Base-by-base conservation (phyloP, 805 yeast genomes). In the Starmerella apicola region DNA sequence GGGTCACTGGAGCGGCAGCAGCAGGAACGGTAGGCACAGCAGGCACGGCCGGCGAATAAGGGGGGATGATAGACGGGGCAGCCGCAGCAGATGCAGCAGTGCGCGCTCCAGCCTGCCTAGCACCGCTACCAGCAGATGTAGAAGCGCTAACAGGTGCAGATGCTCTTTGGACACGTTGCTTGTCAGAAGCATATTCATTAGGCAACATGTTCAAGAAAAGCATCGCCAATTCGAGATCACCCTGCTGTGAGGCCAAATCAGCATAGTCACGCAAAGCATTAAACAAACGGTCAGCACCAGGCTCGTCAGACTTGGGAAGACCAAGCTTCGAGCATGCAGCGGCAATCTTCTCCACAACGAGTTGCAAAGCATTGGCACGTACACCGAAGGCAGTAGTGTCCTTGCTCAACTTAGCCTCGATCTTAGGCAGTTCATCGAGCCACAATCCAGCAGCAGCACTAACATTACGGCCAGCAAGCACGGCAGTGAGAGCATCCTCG, bases 401-500 rank as follows among this genome's bases (percentile, higher is more conserved):
- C n/a, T 58, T 43, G 8, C 38, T 35, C 30, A 71, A 57, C 31
- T 65, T 58, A 8, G 63, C 60, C 48, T 74, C 78, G 22, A 63
- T 54, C 1, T 64, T 54, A 35, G 68, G 61, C 53, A 80, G 64
- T 59, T 91, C 98, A 21, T 73, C 65, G 38, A 82, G 69, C 99
- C 99, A 91, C 47, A 91, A 72, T 10, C 65, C 59, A 4, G 94
- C 73, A 34, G 84, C 77, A 54, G 78, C 81, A 46, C 80, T 93
- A 38, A 85, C 66, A 3, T 91, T 77, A 32, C 76, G 72, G 23
- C 95, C 95, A 17, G 84, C 81, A 48, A 84, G 66, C 58, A 78
- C 91, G 48, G 85, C 76, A 25, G 72, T 59, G 34, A 88, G 64
- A 2, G 98, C 94, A 55, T 76, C 71, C 51, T 76, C 74, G 58